Evolutionary conservation across 2,329 filamentous ascomycete genomes (phyloP).

Genomic region (Sclerotinia glacialis): DNA sequence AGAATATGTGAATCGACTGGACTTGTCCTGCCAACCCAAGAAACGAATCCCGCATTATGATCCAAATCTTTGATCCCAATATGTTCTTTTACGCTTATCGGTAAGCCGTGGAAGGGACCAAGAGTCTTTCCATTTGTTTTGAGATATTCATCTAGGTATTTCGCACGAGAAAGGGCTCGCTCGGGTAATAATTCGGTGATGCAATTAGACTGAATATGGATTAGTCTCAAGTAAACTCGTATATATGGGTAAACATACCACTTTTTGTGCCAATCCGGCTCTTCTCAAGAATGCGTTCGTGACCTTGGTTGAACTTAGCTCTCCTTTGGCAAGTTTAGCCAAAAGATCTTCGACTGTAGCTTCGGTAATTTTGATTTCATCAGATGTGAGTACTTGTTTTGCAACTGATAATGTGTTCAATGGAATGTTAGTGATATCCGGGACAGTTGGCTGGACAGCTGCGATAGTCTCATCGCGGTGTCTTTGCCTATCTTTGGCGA

Average conservation of each 20-base stretch:
- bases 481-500: constrained; percentile 47
- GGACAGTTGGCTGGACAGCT: constrained; percentile 43
- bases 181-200: constrained; percentile 45
- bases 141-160: constrained; percentile 40
- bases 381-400: constrained; percentile 44
- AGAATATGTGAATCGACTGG: constrained; percentile 49
- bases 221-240: background rate
- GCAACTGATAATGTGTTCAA: constrained; percentile 48
- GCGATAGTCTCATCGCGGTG: constrained; percentile 48
- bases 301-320: constrained; percentile 46
- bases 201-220: constrained; percentile 44
- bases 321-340: constrained; percentile 44
- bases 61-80: constrained; percentile 49
- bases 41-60: constrained; percentile 49
- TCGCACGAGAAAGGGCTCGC: constrained; percentile 38
- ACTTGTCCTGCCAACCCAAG: constrained; percentile 47
- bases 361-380: constrained; percentile 52
- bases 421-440: constrained; percentile 42
- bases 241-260: constrained; percentile 37
- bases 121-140: constrained; percentile 36
- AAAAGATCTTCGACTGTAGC: constrained; percentile 47
- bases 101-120: constrained; percentile 47
- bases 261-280: constrained; percentile 52
- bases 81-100: constrained; percentile 54
- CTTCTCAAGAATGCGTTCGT: constrained; percentile 54